These are phyloP conservation scores for Phytopythium sindhum DNA, from an alignment of 352 stramenopile genomes.

Conservation along the genomic window DNA sequence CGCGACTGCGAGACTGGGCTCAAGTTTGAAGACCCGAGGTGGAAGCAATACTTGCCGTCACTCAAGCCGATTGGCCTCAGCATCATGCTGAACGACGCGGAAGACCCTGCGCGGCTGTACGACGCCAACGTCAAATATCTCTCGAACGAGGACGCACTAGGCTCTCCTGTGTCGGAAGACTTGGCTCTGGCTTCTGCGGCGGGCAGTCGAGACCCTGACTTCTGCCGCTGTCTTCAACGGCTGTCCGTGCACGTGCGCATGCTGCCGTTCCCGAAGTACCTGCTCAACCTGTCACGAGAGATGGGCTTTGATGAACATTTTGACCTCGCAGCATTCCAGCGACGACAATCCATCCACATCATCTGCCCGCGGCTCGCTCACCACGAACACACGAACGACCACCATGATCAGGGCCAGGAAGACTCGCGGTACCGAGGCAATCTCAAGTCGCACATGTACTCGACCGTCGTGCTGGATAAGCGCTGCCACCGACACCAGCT, in stretches of 20 bases:
- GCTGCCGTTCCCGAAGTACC: conserved; percentile 78
- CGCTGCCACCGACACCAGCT: conserved; percentile 77
- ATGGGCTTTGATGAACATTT: conserved; percentile 74
- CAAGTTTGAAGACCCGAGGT: conserved; percentile 87
- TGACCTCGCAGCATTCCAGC: conserved; percentile 64
- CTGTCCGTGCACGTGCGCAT: conserved; percentile 82
- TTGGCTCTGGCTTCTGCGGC: not conserved
- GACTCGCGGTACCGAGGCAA: conserved; percentile 81
- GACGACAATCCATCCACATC: conserved; percentile 73
- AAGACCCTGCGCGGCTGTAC: conserved; percentile 65
- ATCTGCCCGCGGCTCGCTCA: conserved; percentile 78
- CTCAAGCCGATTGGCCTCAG: conserved; percentile 79
- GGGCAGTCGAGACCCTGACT: conserved; percentile 29
- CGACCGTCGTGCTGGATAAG: conserved; percentile 80
- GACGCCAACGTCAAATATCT: conserved; percentile 69
- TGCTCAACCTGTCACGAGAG: conserved; percentile 75
- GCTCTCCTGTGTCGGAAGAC: conserved; percentile 19
- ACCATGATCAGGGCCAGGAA: conserved; percentile 83
- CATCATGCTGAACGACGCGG: conserved; percentile 78
- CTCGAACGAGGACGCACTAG: conserved; percentile 43
- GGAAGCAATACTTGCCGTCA: conserved; percentile 68
- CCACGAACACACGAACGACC: conserved; percentile 80
- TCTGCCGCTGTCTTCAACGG: conserved; percentile 69
- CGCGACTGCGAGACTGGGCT: conserved; percentile 67
- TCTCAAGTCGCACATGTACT: conserved; percentile 85